Evolutionary conservation across 495 filamentous ascomycete species (phyloP).

Genomic region (Platismatia glauca): DNA sequence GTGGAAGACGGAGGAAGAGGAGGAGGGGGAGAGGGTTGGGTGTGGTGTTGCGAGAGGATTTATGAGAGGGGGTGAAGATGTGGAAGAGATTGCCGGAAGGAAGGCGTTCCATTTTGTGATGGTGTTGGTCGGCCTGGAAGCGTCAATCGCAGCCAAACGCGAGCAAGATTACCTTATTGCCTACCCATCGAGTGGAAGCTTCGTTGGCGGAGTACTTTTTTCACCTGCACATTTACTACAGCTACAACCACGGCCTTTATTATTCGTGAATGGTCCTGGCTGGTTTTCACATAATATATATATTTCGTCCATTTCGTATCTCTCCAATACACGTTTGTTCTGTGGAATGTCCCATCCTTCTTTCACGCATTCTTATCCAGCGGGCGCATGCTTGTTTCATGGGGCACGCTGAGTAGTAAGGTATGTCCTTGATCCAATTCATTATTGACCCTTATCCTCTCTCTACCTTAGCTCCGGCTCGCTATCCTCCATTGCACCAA

Average conservation of each 20-base stretch:
- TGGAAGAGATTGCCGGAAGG: slow-evolving; percentile 16
- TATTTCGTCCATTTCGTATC: too few species aligned
- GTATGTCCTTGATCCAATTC: not conserved
- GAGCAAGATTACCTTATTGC: slow-evolving; percentile 1
- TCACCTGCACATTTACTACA: not conserved
- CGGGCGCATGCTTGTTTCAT: slow-evolving; percentile 17
- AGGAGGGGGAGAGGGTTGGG: not conserved
- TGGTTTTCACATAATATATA: too few species aligned
- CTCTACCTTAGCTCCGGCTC: not conserved
- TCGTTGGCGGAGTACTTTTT: slow-evolving; percentile 5
- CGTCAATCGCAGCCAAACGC: slow-evolving; percentile 14
- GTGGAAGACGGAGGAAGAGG: slow-evolving; percentile 13
- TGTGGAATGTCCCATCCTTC: not conserved
- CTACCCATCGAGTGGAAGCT: slow-evolving; percentile 3
- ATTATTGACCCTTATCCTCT: slow-evolving; percentile 2
- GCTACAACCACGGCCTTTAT: not conserved
- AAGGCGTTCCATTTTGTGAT: slow-evolving; percentile 13
- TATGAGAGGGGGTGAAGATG: slow-evolving; percentile 6
- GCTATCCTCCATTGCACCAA: not conserved
- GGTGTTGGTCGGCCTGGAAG: slow-evolving; percentile 16
- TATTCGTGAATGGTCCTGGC: too few species aligned
- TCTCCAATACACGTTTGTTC: not conserved
- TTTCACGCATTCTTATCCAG: slow-evolving; percentile 1
- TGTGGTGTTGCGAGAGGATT: slow-evolving; percentile 10
- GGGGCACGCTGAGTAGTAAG: slow-evolving; percentile 5